phyloP scores from a whole-genome alignment of 495 filamentous ascomycete species.

The Tuber indicum region DNA sequence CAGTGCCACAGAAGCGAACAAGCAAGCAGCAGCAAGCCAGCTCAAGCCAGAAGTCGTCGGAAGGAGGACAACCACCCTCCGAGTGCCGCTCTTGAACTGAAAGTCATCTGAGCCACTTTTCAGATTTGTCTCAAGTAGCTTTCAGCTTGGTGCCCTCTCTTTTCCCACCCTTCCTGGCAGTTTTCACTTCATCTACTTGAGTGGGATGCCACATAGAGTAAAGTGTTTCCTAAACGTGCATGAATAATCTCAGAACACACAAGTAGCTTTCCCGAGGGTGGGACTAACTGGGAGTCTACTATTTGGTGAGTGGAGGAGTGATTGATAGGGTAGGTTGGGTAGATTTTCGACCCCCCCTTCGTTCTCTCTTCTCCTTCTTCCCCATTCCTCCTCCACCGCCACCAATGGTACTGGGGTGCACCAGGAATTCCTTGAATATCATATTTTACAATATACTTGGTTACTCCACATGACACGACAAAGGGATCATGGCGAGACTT shows the following conservation, averaged over 20 bases:
- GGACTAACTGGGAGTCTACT: background rate
- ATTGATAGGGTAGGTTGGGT: background rate
- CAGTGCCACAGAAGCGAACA: background rate
- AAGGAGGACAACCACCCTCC: background rate
- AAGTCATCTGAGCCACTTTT: background rate
- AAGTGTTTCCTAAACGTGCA: background rate
- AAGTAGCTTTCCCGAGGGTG: background rate
- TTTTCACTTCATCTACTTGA: background rate
- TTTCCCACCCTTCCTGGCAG: background rate
- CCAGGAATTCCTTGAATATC: background rate
- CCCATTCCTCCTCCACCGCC: background rate
- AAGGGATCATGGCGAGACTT: background rate
- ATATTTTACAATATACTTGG: background rate
- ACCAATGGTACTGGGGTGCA: background rate
- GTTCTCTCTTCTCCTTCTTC: background rate
- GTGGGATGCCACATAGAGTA: background rate
- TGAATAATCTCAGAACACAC: background rate
- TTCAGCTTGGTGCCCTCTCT: background rate
- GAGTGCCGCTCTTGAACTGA: background rate
- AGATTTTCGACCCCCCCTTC: background rate
- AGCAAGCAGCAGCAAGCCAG: background rate
- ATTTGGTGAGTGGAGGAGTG: background rate
- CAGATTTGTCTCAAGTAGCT: background rate
- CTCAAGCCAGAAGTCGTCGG: background rate
- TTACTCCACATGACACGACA: background rate